Base-by-base conservation (phyloP, 139 green algal species). In the Chlorella sp. region DNA sequence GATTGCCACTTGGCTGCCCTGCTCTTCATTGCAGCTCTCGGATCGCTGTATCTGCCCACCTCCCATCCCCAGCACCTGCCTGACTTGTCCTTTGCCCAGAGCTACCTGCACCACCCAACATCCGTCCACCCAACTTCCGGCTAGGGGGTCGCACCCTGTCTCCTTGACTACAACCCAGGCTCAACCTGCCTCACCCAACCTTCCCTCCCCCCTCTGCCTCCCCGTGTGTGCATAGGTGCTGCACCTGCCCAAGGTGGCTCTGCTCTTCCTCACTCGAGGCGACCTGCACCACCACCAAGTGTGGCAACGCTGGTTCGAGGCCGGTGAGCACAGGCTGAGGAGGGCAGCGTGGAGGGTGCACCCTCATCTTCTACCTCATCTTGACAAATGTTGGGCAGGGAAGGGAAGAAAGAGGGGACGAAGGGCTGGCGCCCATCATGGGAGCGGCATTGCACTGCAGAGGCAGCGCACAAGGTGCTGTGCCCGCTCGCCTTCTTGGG, bases 201-300 rank as follows among this genome's bases (percentile, higher is more conserved):
- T 66, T 66, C 53, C 53, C 21, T n/a, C 21, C 9, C 0, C 57
- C 57, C 60, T 9, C 84, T 40, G 40, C 30, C 39, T 22, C 24
- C 16, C 84, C 30, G 40, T 69, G 86, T 80, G 81, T 48, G 28
- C 82, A 42, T 69, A 90, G 88, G 81, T 48, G 28, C 82, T 91
- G 36, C 15, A 60, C 7, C 32, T 89, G 36, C 88, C 88, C 57
- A 76, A 80, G 34, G 87, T 93, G n/a, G 90, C 90, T 18, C 42
- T 93, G 34, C 76, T 93, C 28, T 92, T 93, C 80, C 87, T 93
- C 32, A 92, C 90, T 19, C 28, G 28, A 30, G 90, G 90, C 7
- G 83, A 93, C 32, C 90, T 92, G 14, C 83, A 60, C 68, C 90
- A 93, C 53, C 37, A 86, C 36, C n/a, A 39, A 19, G 66, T 53